phyloP scores from a whole-genome alignment of 257 asterid species.

The Asclepias syriaca region DNA sequence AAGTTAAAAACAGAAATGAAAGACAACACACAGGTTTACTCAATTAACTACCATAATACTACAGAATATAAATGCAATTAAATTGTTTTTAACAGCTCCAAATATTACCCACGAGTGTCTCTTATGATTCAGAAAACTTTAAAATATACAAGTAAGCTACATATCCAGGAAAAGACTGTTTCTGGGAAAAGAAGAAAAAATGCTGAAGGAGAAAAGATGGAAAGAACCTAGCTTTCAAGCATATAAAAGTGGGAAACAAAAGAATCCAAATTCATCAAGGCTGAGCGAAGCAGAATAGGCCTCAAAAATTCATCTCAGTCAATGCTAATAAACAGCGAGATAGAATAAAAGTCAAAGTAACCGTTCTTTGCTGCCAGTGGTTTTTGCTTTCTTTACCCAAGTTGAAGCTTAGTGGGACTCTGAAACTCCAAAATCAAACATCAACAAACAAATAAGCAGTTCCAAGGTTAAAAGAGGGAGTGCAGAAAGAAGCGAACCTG shows the following conservation, averaged over 20 bases:
- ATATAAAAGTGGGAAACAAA: background rate
- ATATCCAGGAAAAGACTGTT: background rate
- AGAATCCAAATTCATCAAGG: background rate
- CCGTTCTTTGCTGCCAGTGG: background rate
- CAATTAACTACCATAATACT: background rate
- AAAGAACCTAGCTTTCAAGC: background rate
- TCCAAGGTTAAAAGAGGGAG: background rate
- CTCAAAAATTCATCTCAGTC: background rate
- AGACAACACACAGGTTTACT: background rate
- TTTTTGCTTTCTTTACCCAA: background rate
- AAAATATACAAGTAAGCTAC: background rate
- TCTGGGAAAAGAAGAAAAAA: background rate
- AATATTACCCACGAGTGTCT: background rate
- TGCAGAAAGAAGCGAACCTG: conserved; percentile 1
- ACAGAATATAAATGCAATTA: background rate
- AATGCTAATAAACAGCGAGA: background rate
- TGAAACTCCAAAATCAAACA: conserved; percentile 3
- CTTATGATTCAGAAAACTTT: background rate
- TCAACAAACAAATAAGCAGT: background rate
- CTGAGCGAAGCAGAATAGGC: background rate
- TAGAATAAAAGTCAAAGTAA: background rate
- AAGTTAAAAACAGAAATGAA: background rate
- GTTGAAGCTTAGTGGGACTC: background rate
- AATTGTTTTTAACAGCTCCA: background rate
- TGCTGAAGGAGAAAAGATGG: background rate